A percentile compares a stretch with the other conserved stretches of the same genome.
These are phyloP conservation scores for Tetrastigma voinierianum DNA, from an alignment of 164 flowering plant species.

Conservation along the genomic window DNA sequence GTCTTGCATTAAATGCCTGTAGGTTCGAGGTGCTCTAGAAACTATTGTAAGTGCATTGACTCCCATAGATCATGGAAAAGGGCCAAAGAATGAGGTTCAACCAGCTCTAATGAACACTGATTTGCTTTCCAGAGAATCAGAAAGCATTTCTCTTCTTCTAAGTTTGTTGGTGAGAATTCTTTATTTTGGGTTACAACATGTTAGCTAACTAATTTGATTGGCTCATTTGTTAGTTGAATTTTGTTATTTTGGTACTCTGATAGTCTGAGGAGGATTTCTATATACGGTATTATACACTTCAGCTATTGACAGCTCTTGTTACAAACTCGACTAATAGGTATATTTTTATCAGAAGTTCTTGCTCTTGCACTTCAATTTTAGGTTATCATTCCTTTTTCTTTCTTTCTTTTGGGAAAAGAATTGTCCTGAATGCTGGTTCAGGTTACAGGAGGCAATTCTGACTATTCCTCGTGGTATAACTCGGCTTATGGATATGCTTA, in stretches of 20 bases:
- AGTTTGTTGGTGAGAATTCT: constrained; percentile 80
- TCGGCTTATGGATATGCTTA: constrained; percentile 97
- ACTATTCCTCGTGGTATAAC: constrained; percentile 94
- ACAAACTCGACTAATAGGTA: constrained; percentile 86
- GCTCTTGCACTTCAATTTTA: neutral
- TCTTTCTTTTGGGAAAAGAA: constrained; percentile 12
- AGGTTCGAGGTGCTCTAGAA: constrained; percentile 97
- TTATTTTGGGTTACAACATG: neutral
- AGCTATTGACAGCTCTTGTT: constrained; percentile 87
- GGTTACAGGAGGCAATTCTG: constrained; percentile 96
- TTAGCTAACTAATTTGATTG: neutral
- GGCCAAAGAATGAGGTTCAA: constrained; percentile 67
- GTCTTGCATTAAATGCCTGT: constrained; percentile 18
- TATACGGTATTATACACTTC: constrained; percentile 92
- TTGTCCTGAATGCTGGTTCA: constrained; percentile 39
- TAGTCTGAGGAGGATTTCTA: constrained; percentile 99
- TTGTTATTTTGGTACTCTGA: constrained; percentile 11
- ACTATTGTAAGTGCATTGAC: constrained; percentile 88
- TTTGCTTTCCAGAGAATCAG: constrained; percentile 89
- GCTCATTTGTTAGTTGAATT: neutral
- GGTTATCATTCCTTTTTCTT: neutral
- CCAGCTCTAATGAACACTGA: constrained; percentile 91
- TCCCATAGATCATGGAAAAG: constrained; percentile 61
- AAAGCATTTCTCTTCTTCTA: constrained; percentile 85
- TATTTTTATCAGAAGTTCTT: constrained; percentile 2